These are phyloP conservation scores for Cladophialophora carrionii DNA, from an alignment of 2,329 filamentous ascomycete species.

Conservation along the genomic window DNA sequence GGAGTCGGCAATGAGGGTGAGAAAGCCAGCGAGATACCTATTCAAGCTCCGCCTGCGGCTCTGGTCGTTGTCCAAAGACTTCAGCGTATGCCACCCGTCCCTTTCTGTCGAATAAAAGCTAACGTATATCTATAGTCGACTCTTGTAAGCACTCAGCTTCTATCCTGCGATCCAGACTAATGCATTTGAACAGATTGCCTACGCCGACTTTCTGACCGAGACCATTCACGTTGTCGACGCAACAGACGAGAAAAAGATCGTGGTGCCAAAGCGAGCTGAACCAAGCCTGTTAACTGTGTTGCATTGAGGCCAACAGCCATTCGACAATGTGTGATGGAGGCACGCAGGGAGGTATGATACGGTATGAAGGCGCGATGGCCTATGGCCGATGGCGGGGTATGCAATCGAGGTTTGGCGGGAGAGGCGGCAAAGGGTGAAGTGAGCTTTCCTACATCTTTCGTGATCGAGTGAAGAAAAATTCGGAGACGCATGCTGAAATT, in stretches of 20 bases:
- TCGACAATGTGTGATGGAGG: not conserved
- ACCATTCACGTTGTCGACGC: not conserved
- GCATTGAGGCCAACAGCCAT: not conserved
- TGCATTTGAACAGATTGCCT: not conserved
- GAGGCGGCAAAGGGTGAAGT: not conserved
- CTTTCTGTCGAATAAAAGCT: not conserved
- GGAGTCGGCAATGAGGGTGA: not conserved
- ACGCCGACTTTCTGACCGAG: not conserved
- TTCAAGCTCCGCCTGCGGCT: not conserved
- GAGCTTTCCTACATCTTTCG: not conserved
- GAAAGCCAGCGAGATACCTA: not conserved
- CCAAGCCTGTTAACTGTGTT: not conserved
- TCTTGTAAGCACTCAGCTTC: not conserved
- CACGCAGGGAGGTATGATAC: not conserved
- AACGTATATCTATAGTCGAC: not conserved
- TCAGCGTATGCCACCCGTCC: not conserved
- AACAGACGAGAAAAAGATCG: not conserved
- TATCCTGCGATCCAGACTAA: not conserved
- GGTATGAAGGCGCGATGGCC: not conserved
- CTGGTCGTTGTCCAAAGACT: not conserved
- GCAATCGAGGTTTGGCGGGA: not conserved
- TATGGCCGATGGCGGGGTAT: too few species aligned
- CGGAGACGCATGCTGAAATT: not conserved
- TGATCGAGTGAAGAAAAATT: not conserved
- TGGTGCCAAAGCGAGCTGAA: not conserved